Percentiles rank a stretch among this genome's conserved stretches.
Conservation (phyloP, 2,329 filamentous ascomycete genomes). For the Metarhizium guizhouense region DNA sequence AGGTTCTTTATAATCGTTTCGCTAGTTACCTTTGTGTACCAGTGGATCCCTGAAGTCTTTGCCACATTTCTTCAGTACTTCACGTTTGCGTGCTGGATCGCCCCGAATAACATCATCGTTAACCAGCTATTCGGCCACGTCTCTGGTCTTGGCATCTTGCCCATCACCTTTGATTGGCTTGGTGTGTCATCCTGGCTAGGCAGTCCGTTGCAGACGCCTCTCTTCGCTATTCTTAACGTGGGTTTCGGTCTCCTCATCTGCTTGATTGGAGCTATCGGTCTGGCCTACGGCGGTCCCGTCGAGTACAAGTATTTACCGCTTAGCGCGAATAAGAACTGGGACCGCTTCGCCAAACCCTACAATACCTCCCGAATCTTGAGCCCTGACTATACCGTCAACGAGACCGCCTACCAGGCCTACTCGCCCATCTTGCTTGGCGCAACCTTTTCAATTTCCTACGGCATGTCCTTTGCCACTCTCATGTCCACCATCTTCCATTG, state of each 20-base stretch:
- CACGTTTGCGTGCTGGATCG: slow-evolving; percentile 52
- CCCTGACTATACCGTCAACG: slow-evolving; percentile 40
- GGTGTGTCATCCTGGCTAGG: slow-evolving; percentile 33
- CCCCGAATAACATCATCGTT: slow-evolving; percentile 47
- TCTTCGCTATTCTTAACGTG: slow-evolving; percentile 50
- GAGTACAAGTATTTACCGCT: slow-evolving; percentile 46
- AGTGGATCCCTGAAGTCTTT: slow-evolving; percentile 48
- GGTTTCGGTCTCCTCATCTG: slow-evolving; percentile 42
- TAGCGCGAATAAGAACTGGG: slow-evolving; percentile 42
- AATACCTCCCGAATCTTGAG: slow-evolving; percentile 46
- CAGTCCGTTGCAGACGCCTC: slow-evolving; percentile 47
- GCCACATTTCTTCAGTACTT: slow-evolving; percentile 49
- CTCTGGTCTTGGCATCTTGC: slow-evolving; percentile 50
- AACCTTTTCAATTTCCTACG: slow-evolving; percentile 44
- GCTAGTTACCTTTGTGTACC: slow-evolving; percentile 41
- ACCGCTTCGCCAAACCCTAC: slow-evolving; percentile 42
- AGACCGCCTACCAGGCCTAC: slow-evolving; percentile 45
- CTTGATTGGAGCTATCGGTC: slow-evolving; percentile 37
- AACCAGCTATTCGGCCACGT: slow-evolving; percentile 57
- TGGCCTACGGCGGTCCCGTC: slow-evolving; percentile 41
- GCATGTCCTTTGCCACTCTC: slow-evolving; percentile 46
- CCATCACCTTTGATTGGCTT: slow-evolving; percentile 57
- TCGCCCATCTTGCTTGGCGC: slow-evolving; percentile 44
- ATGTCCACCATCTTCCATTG: slow-evolving; percentile 42
- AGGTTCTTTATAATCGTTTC: slow-evolving; percentile 45